A percentile compares a stretch with the other conserved stretches of the same genome.
phyloP scores from a whole-genome alignment of 352 stramenopile species.

The Pythium brachiatum region DNA sequence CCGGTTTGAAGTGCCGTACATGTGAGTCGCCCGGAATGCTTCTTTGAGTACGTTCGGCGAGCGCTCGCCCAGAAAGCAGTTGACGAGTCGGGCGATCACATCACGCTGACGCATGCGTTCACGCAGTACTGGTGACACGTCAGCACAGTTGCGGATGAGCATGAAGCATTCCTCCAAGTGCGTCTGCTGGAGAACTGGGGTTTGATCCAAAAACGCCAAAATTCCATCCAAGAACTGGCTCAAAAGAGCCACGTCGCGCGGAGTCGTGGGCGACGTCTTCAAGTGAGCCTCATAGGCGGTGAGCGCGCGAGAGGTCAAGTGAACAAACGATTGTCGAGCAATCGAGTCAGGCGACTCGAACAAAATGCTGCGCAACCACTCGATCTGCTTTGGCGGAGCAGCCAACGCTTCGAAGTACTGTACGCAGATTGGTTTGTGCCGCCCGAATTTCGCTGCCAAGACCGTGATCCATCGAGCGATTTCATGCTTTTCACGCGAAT shows the following conservation, averaged over 20 bases:
- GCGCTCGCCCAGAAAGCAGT: slow-evolving; percentile 81
- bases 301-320: slow-evolving; percentile 71
- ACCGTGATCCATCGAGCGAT: slow-evolving; percentile 82
- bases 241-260: slow-evolving; percentile 30
- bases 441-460: slow-evolving; percentile 67
- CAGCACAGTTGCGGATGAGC: slow-evolving; percentile 74
- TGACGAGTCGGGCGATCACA: slow-evolving; percentile 78
- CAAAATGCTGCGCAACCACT: slow-evolving; percentile 66
- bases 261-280: slow-evolving; percentile 19
- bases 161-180: slow-evolving; percentile 89
- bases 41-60: slow-evolving; percentile 58
- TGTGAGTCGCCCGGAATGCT: slow-evolving; percentile 63
- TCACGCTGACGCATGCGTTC: slow-evolving; percentile 51
- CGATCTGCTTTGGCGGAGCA: slow-evolving; percentile 46
- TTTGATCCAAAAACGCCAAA: slow-evolving; percentile 67
- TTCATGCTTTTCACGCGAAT: slow-evolving; percentile 86
- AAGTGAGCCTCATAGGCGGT: slow-evolving; percentile 63
- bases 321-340: slow-evolving; percentile 83
- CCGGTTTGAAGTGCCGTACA: slow-evolving; percentile 35
- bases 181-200: slow-evolving; percentile 70
- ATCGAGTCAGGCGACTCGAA: slow-evolving; percentile 87
- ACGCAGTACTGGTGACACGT: slow-evolving; percentile 51
- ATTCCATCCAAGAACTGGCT: slow-evolving; percentile 47
- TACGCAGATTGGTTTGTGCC: slow-evolving; percentile 64
- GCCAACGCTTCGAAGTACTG: slow-evolving; percentile 66